Evolutionary conservation across 208 protist species (phyloP).

Genomic region (Acanthamoeba lenticulata): DNA sequence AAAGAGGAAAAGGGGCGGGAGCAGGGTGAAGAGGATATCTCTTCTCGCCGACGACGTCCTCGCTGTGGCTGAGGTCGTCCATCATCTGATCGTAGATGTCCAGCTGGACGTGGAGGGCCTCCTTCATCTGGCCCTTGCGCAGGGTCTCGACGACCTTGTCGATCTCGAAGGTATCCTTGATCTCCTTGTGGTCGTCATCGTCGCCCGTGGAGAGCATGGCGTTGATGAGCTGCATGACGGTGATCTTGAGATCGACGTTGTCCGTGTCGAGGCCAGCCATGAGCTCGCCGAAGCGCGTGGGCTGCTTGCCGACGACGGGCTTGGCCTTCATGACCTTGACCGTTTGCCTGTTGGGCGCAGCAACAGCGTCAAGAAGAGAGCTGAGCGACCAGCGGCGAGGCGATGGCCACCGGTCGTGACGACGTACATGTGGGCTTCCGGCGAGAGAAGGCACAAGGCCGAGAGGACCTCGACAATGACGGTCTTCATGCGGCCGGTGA

Average conservation of each 20-base stretch:
- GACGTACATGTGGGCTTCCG: background rate
- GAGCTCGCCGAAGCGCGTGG: constrained; percentile 7
- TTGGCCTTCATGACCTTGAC: background rate
- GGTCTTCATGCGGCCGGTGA: constrained; percentile 34
- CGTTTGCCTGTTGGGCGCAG: background rate
- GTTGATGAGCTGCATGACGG: constrained; percentile 38
- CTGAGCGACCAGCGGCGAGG: background rate
- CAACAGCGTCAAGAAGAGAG: background rate
- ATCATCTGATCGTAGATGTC: constrained; percentile 25
- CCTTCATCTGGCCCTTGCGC: constrained; percentile 21
- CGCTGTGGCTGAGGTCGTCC: background rate
- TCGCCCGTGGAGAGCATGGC: background rate
- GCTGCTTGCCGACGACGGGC: background rate
- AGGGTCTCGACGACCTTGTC: background rate
- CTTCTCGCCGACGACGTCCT: background rate
- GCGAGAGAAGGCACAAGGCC: constrained; percentile 1
- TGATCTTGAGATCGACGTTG: constrained; percentile 28
- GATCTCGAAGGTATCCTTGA: background rate
- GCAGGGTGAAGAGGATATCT: background rate
- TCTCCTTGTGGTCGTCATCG: background rate
- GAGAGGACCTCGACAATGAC: constrained; percentile 22
- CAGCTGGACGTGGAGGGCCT: background rate
- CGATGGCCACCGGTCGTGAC: background rate
- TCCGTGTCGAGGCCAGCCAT: background rate
- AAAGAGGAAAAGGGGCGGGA: background rate